These are phyloP conservation scores for Lasiodiplodia theobromae DNA, from an alignment of 2,329 filamentous ascomycete genomes.

Conservation along the genomic window DNA sequence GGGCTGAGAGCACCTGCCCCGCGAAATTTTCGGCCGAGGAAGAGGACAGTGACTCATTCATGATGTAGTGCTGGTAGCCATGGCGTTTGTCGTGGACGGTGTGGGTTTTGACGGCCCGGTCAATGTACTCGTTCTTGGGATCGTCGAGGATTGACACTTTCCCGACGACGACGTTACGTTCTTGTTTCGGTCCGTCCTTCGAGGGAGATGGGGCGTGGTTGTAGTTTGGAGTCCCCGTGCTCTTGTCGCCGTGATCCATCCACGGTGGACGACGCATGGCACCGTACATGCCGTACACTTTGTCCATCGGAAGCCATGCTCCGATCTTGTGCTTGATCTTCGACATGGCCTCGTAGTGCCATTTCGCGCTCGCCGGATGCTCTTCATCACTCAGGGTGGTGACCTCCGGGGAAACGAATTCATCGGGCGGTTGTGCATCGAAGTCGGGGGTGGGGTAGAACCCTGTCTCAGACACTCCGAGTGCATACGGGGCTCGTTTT, in stretches of 20 bases:
- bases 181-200: background rate
- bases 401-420: background rate
- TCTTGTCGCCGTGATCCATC: slow-evolving; percentile 7
- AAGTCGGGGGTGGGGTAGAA: background rate
- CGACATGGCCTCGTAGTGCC: slow-evolving; percentile 15
- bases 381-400: slow-evolving; percentile 13
- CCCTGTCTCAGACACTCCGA: slow-evolving; percentile 2
- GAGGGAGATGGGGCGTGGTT: background rate
- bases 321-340: slow-evolving; percentile 19
- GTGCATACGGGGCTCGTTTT: background rate
- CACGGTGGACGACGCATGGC: slow-evolving; percentile 15
- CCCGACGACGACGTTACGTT: slow-evolving; percentile 11
- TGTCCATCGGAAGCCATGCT: slow-evolving; percentile 5
- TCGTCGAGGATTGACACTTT: slow-evolving; percentile 30
- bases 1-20: background rate
- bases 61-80: slow-evolving; percentile 45
- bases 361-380: slow-evolving; percentile 6
- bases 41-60: slow-evolving; percentile 29
- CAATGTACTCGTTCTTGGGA: slow-evolving; percentile 37
- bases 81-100: slow-evolving; percentile 42
- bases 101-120: slow-evolving; percentile 46
- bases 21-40: background rate
- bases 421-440: background rate
- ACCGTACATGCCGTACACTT: slow-evolving; percentile 18
- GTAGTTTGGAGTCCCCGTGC: background rate